Evolutionary conservation across 2,329 filamentous ascomycete species (phyloP), one percentile per base, ranked within the genome.

Genomic region (Pyrenophora teres): DNA sequence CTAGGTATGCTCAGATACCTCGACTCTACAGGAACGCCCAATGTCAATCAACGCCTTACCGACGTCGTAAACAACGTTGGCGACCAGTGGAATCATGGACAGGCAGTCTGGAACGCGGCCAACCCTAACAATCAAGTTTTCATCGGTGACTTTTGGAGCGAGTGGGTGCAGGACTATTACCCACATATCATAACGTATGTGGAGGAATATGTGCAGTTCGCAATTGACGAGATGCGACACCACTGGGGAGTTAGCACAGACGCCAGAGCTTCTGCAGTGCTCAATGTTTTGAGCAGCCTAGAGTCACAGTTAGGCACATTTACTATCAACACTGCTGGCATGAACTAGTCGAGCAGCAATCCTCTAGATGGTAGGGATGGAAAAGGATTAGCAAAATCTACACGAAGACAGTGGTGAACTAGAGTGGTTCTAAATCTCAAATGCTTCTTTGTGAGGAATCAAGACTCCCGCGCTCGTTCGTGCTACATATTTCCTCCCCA

Each of bases 81-180:
- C 37, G 37, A 16, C 2, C 37, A 39, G 18, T 25, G 37, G 37
- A 39, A 18, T 9, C 19, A 21, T 25, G 16, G 15, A 19, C 37
- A 25, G 37, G 15, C 16, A 25, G 21, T 25, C n/a, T 25, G 16
- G 15, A 39, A 39, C 37, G 19, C 10, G 21, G 18, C 16, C 21
- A 19, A 39, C 6, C 37, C 37, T 9, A 25, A 39, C 16, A n/a
- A 39, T 25, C 37, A 3, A 15, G 18, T 8, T 19, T 10, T 9
- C 5, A 25, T 39, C 4, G 21, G 37, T 18, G 21, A 25, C n/a
- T 39, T 25, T 19, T 39, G 21, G 21, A 19, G 15, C 3, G 10
- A 39, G 25, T 50, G 44, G 44, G 18, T 40, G 25, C 25, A 40
- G 19, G 36, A 47, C 10, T 47, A 37, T 23, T 45, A 36, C 21